Conservation (phyloP, 371 early-diverging fungal genomes). For the Conidiobolus incongruus region DNA sequence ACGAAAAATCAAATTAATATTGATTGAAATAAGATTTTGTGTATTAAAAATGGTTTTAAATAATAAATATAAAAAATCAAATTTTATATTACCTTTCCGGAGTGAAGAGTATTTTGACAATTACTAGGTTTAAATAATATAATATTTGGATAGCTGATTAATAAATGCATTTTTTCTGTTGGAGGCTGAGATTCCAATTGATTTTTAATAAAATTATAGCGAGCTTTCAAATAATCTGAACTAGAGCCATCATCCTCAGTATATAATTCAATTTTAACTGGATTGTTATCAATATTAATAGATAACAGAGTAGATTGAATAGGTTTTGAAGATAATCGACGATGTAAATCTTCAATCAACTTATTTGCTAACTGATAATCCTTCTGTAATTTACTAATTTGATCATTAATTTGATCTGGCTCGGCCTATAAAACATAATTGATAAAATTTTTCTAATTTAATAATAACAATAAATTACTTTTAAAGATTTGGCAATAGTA, state of each 20-base stretch:
- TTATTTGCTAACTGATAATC: neutral
- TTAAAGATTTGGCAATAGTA: neutral
- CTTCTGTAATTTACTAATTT: neutral
- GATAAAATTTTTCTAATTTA: no score
- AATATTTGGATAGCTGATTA: no score
- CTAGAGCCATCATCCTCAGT: no score
- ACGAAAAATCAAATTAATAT: neutral
- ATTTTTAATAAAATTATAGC: no score
- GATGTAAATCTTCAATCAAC: neutral
- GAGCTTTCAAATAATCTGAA: neutral
- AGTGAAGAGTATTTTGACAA: neutral
- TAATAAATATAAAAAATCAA: neutral
- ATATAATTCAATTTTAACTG: no score
- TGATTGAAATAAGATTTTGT: neutral
- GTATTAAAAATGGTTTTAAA: no score
- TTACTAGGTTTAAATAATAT: neutral
- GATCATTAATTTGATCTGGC: neutral
- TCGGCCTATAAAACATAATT: neutral
- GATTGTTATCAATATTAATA: neutral
- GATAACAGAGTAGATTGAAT: neutral
- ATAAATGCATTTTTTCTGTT: no score
- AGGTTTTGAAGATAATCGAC: neutral
- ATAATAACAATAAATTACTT: neutral
- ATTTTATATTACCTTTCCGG: neutral
- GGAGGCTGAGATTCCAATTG: no score